Percentiles rank a stretch among this genome's conserved stretches.
Evolutionary conservation across 495 filamentous ascomycete genomes (phyloP).

Genomic region (Aspergillus campestris): DNA sequence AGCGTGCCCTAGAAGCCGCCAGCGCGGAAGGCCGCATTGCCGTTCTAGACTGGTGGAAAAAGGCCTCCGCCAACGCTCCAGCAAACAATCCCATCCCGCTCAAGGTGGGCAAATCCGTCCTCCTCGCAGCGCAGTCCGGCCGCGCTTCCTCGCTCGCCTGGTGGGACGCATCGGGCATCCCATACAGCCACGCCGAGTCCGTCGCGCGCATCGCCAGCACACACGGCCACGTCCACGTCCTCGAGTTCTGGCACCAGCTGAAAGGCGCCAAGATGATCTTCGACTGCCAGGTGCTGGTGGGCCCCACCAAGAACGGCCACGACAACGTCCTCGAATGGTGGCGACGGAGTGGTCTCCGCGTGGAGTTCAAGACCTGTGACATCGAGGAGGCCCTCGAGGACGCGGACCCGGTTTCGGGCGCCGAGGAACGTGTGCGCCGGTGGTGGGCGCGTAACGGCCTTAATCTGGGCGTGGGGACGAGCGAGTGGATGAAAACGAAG

Average conservation of each 20-base stretch:
- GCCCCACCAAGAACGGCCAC: slow-evolving; percentile 79
- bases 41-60: slow-evolving; percentile 88
- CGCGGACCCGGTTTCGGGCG: slow-evolving; percentile 52
- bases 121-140: slow-evolving; percentile 71
- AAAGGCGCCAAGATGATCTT: slow-evolving; percentile 80
- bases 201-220: slow-evolving; percentile 77
- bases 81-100: slow-evolving; percentile 41
- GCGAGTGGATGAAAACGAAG: slow-evolving; percentile 89
- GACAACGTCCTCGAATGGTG: slow-evolving; percentile 86
- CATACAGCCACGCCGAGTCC: slow-evolving; percentile 62
- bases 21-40: slow-evolving; percentile 71
- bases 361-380: slow-evolving; percentile 92
- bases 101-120: slow-evolving; percentile 72
- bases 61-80: slow-evolving; percentile 35
- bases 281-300: slow-evolving; percentile 81
- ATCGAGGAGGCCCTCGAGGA: slow-evolving; percentile 93
- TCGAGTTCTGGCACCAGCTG: slow-evolving; percentile 71
- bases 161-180: slow-evolving; percentile 74
- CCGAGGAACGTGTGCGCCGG: slow-evolving; percentile 57
- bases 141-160: slow-evolving; percentile 63
- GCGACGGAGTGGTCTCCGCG: slow-evolving; percentile 63
- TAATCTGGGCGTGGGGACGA: slow-evolving; percentile 76
- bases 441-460: slow-evolving; percentile 93
- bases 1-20: slow-evolving; percentile 77
- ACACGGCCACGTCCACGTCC: slow-evolving; percentile 77